phyloP scores from a whole-genome alignment of 1,284 basidiomycete genomes.

The Baeospora myosura region DNA sequence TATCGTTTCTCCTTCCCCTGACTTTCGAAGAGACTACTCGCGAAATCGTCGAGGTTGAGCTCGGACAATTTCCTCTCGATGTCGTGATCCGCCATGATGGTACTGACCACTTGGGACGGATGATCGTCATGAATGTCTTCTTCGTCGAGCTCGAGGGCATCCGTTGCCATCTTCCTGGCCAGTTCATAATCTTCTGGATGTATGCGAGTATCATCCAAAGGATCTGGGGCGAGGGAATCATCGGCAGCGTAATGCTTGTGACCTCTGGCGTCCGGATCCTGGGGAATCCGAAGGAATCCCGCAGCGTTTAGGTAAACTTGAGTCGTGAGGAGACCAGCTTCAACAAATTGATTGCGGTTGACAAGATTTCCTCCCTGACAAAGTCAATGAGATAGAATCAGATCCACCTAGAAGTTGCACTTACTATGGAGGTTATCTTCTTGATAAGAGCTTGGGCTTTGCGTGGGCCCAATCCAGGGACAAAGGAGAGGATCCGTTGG shows the following conservation, averaged over 20 bases:
- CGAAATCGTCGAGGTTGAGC: conserved; percentile 95
- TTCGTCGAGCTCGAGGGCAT: conserved; percentile 91
- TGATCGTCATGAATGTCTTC: conserved; percentile 90
- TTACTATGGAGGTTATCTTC: conserved; percentile 70
- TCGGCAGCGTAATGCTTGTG: conserved; percentile 65
- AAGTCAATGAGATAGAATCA: not conserved
- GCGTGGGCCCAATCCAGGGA: conserved; percentile 91
- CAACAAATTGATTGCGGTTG: conserved; percentile 83
- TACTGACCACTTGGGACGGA: conserved; percentile 78
- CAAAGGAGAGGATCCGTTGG: conserved; percentile 80
- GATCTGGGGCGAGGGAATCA: conserved; percentile 75
- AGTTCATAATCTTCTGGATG: conserved; percentile 98
- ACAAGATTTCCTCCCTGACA: conserved; percentile 77
- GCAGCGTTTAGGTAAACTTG: conserved; percentile 88
- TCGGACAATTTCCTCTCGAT: conserved; percentile 82
- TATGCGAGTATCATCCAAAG: conserved; percentile 91
- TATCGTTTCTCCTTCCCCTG: conserved; percentile 84
- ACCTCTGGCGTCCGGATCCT: conserved; percentile 30
- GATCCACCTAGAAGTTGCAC: conserved; percentile 17
- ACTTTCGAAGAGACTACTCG: conserved; percentile 81
- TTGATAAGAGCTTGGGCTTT: conserved; percentile 86
- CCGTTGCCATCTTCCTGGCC: conserved; percentile 97
- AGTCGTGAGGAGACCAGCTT: conserved; percentile 70
- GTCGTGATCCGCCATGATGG: conserved; percentile 82
- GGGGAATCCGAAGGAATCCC: conserved; percentile 84